Evolutionary conservation across 495 filamentous ascomycete genomes (phyloP).

Genomic region (Talaromyces nanjingensis): DNA sequence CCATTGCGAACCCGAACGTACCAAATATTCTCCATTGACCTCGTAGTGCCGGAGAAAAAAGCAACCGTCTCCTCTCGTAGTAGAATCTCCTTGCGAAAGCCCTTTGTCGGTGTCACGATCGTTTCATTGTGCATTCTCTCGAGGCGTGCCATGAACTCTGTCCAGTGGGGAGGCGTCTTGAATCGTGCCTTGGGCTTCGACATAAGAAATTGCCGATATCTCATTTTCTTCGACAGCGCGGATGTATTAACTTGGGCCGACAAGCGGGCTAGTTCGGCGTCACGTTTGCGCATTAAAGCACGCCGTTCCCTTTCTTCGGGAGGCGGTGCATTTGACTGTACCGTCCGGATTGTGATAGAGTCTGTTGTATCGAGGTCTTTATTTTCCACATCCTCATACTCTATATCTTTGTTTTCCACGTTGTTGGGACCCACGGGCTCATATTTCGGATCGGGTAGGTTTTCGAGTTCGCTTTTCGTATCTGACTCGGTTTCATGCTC

Average conservation of each 20-base stretch:
- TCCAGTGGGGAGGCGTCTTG: slow-evolving; percentile 19
- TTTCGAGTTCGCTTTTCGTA: neutral
- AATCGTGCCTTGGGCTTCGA: neutral
- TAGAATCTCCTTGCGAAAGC: slow-evolving; percentile 24
- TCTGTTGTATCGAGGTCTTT: neutral
- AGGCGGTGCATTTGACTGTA: neutral
- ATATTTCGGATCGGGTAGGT: neutral
- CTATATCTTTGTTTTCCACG: neutral
- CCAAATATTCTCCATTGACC: slow-evolving; percentile 33
- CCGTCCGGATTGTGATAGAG: neutral
- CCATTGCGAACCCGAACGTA: slow-evolving; percentile 29
- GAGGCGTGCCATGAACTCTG: slow-evolving; percentile 20
- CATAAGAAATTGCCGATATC: slow-evolving; percentile 12
- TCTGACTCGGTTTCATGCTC: neutral
- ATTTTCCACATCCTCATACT: neutral
- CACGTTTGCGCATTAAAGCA: neutral
- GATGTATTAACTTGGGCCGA: neutral
- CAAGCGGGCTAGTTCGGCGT: neutral
- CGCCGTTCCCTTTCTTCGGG: neutral
- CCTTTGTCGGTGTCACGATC: slow-evolving; percentile 8
- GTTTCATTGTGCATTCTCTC: slow-evolving; percentile 15
- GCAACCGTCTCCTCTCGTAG: slow-evolving; percentile 35
- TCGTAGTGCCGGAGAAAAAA: slow-evolving; percentile 22
- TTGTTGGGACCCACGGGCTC: neutral
- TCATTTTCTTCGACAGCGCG: slow-evolving; percentile 17